Evolutionary conservation across 2,329 filamentous ascomycete species (phyloP).

Genomic region (Lojkania enalia): DNA sequence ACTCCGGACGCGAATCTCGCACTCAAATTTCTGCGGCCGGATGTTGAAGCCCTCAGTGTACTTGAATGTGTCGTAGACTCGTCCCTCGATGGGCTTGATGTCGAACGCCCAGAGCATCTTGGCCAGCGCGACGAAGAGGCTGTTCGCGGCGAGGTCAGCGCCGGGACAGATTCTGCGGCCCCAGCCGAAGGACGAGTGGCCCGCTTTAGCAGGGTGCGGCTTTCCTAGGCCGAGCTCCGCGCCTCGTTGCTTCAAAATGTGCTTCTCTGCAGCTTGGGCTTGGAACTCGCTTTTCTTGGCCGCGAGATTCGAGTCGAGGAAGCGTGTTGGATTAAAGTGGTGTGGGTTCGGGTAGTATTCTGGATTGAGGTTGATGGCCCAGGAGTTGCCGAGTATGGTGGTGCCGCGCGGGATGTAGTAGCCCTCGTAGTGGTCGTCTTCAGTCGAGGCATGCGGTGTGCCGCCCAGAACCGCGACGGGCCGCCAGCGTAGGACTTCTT

Average conservation of each 20-base stretch:
- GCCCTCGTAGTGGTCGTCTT: slow-evolving; percentile 55
- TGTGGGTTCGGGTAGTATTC: slow-evolving; percentile 47
- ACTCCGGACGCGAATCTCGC: slow-evolving; percentile 39
- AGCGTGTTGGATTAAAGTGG: slow-evolving; percentile 47
- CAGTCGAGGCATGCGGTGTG: slow-evolving; percentile 53
- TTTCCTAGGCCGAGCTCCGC: slow-evolving; percentile 22
- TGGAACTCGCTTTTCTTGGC: too few species aligned
- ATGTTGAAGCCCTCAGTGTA: slow-evolving; percentile 50
- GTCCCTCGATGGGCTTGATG: slow-evolving; percentile 33
- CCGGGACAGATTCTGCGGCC: slow-evolving; percentile 39
- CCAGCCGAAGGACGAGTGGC: slow-evolving; percentile 43
- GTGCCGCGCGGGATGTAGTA: slow-evolving; percentile 56
- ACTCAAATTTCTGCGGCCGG: slow-evolving; percentile 41
- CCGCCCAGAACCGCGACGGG: slow-evolving; percentile 49
- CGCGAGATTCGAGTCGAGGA: slow-evolving; percentile 32
- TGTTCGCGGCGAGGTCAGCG: slow-evolving; percentile 34
- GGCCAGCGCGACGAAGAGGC: slow-evolving; percentile 37
- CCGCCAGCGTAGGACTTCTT: slow-evolving; percentile 42
- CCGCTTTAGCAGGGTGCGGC: slow-evolving; percentile 33
- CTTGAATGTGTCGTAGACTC: slow-evolving; percentile 44
- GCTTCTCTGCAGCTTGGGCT: not conserved
- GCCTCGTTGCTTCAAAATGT: slow-evolving; percentile 15
- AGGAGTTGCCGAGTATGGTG: slow-evolving; percentile 50
- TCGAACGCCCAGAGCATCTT: slow-evolving; percentile 44
- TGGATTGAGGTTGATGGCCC: slow-evolving; percentile 50